Percentiles rank a stretch among this genome's conserved stretches.
Conservation (phyloP, 331 rosid species). For the Quercus phellos region DNA sequence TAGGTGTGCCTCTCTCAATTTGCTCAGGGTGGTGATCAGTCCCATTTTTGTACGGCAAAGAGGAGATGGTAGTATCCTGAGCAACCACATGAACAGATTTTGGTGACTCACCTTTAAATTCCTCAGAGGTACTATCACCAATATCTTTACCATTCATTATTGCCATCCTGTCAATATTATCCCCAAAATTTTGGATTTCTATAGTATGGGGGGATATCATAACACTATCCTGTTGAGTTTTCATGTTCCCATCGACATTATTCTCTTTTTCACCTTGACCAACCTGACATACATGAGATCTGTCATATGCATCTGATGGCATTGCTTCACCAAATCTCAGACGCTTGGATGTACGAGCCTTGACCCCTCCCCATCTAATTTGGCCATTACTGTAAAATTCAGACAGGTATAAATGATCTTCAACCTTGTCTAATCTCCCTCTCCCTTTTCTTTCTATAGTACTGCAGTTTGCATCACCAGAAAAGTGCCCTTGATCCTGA, state of each 20-base stretch:
- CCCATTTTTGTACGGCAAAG: slow-evolving; percentile 21
- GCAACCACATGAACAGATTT: slow-evolving; percentile 35
- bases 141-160: slow-evolving; percentile 27
- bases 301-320: slow-evolving; percentile 39
- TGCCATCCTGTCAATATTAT: slow-evolving; percentile 30
- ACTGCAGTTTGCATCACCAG: slow-evolving; percentile 31
- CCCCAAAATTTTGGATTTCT: slow-evolving; percentile 31
- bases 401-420: slow-evolving; percentile 38
- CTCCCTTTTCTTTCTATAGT: slow-evolving; percentile 34
- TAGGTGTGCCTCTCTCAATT: slow-evolving; percentile 34
- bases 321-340: slow-evolving; percentile 50
- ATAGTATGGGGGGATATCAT: slow-evolving; percentile 24
- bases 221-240: slow-evolving; percentile 38
- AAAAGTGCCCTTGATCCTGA: slow-evolving; percentile 29
- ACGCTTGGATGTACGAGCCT: slow-evolving; percentile 78
- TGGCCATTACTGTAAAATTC: slow-evolving; percentile 36
- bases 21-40: slow-evolving; percentile 40
- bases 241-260: slow-evolving; percentile 21
- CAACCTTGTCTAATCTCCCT: slow-evolving; percentile 25
- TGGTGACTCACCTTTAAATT: slow-evolving; percentile 33
- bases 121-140: slow-evolving; percentile 35
- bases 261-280: slow-evolving; percentile 40
- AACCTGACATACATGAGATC: slow-evolving; percentile 31
- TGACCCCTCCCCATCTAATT: slow-evolving; percentile 81
- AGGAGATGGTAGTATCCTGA: slow-evolving; percentile 33